Evolutionary conservation across 2,329 filamentous ascomycete species (phyloP).

Genomic region (Aspergillus aculeatus): DNA sequence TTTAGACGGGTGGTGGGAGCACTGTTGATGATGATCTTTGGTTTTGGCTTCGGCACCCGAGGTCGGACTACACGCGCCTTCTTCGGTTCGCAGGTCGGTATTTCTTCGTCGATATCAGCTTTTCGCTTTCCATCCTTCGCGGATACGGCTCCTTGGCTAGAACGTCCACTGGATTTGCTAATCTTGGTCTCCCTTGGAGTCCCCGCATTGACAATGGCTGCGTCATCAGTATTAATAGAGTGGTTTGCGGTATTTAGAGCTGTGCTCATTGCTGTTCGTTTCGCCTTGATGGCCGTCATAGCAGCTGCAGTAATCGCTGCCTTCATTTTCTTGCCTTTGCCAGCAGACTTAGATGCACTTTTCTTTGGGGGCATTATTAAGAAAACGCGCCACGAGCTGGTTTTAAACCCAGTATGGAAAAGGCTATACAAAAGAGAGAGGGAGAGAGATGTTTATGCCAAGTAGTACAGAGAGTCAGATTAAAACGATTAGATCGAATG

Average conservation of each 20-base stretch:
- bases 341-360: conserved; percentile 19
- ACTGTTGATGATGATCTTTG: conserved; percentile 58
- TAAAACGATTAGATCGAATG: not conserved
- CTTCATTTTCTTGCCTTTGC: conserved; percentile 23
- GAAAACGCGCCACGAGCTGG: not conserved
- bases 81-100: conserved; percentile 30
- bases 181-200: conserved; percentile 27
- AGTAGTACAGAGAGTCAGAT: too few species aligned
- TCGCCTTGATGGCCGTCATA: conserved; percentile 24
- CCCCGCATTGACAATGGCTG: conserved; percentile 19
- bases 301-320: conserved; percentile 20
- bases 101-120: conserved; percentile 30
- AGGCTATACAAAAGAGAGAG: conserved; percentile 5
- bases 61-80: conserved; percentile 29
- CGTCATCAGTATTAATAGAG: conserved; percentile 24
- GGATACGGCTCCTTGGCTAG: conserved; percentile 19
- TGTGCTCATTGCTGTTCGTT: not conserved
- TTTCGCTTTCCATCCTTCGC: conserved; percentile 34
- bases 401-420: not conserved
- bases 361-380: conserved; percentile 33
- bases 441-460: too few species aligned
- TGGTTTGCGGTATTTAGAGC: not conserved
- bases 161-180: conserved; percentile 8
- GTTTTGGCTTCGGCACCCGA: conserved; percentile 32
- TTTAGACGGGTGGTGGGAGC: conserved; percentile 60